These are phyloP conservation scores for Emmonsia crescens DNA, from an alignment of 2,329 filamentous ascomycete species.

Conservation along the genomic window DNA sequence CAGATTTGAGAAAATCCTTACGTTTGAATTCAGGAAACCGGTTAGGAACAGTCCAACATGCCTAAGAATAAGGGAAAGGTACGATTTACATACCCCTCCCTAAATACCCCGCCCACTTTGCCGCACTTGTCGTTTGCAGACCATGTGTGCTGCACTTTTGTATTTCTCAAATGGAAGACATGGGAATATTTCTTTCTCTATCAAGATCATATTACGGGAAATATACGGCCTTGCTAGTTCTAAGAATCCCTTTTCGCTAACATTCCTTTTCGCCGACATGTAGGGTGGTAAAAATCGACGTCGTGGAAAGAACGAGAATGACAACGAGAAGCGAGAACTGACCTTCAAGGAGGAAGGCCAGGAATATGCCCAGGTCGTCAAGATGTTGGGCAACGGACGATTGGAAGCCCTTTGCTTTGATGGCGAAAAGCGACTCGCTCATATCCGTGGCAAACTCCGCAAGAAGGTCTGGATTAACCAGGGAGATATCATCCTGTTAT, in stretches of 20 bases:
- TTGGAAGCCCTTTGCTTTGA: conserved; percentile 94
- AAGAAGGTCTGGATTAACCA: conserved; percentile 99
- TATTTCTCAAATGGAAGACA: background rate
- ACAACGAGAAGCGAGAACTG: conserved; percentile 97
- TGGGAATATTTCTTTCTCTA: background rate
- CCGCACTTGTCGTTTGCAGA: conserved; percentile 6
- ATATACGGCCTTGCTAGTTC: background rate
- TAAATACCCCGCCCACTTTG: conserved; percentile 16
- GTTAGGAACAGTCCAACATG: conserved; percentile 47
- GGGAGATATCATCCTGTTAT: conserved; percentile 83
- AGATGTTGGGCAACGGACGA: conserved; percentile 94
- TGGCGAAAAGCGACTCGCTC: conserved; percentile 71
- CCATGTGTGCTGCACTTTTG: background rate
- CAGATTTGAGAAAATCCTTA: conserved; percentile 14
- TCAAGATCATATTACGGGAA: background rate
- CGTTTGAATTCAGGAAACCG: background rate
- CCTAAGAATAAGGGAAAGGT: conserved; percentile 99
- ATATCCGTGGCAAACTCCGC: conserved; percentile 89
- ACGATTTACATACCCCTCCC: conserved; percentile 30
- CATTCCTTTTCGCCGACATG: conserved; percentile 18
- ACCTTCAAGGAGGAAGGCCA: conserved; percentile 99
- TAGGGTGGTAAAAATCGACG: conserved; percentile 96
- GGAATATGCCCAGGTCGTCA: conserved; percentile 78
- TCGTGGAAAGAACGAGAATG: conserved; percentile 98
- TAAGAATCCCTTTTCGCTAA: conserved; percentile 19